Conservation (phyloP, 768 basidiomycete genomes). For the Dioszegia aurantiaca region DNA sequence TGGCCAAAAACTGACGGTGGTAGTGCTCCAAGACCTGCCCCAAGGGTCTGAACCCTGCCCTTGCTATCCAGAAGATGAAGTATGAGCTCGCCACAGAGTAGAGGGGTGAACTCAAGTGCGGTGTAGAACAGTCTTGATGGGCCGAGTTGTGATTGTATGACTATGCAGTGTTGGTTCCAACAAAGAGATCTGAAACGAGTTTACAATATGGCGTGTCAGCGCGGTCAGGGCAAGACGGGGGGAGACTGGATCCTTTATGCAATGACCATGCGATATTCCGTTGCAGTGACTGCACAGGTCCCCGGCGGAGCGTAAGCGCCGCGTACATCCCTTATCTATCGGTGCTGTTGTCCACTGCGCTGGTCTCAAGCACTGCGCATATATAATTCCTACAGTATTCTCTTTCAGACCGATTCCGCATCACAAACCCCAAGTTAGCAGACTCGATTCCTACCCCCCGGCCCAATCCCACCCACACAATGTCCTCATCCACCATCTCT, state of each 20-base stretch:
- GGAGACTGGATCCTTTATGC: no score
- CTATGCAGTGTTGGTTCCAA: no score
- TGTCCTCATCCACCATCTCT: background rate
- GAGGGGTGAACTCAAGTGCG: background rate
- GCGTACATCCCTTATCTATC: background rate
- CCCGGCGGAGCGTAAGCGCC: background rate
- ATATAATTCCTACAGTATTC: background rate
- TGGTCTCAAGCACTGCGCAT: background rate
- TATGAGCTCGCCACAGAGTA: slow-evolving; percentile 59
- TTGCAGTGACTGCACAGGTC: no score
- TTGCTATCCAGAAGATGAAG: slow-evolving; percentile 90
- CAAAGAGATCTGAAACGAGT: no score
- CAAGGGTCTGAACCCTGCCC: slow-evolving; percentile 90
- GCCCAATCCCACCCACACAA: background rate
- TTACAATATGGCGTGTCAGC: no score
- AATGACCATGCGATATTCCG: no score
- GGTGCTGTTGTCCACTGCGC: background rate
- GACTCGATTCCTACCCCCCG: background rate
- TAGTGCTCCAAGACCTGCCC: slow-evolving; percentile 90
- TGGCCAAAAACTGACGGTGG: no score
- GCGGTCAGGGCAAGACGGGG: no score
- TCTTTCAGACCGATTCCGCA: background rate
- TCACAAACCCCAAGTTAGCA: background rate
- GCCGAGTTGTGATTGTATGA: background rate
- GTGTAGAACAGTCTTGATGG: background rate